Percentiles rank a stretch among this genome's conserved stretches.
phyloP scores from a whole-genome alignment of 495 filamentous ascomycete genomes.

The Lentithecium fluviatile region DNA sequence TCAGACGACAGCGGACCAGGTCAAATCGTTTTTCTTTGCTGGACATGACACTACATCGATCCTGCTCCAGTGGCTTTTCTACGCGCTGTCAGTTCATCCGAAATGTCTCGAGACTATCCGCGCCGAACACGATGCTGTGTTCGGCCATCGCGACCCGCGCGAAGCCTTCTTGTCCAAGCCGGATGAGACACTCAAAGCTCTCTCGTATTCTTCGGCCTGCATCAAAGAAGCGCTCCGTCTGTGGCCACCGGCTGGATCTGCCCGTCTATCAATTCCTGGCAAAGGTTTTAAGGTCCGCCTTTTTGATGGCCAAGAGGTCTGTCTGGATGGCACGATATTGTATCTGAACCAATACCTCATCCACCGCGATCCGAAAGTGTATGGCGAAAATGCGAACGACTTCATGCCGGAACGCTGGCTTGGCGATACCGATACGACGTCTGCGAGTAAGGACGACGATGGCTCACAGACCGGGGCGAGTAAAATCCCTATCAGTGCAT shows the following conservation, averaged over 20 bases:
- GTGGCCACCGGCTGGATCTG: conserved; percentile 36
- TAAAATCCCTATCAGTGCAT: conserved; percentile 35
- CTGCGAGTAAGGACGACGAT: conserved; percentile 1
- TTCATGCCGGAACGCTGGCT: conserved; percentile 35
- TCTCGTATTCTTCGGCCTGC: conserved; percentile 41
- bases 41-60: conserved; percentile 51
- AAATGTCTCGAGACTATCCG: conserved; percentile 42
- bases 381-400: conserved; percentile 28
- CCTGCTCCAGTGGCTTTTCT: conserved; percentile 42
- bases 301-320: conserved; percentile 36
- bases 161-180: conserved; percentile 21
- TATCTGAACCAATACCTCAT: conserved; percentile 36
- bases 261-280: conserved; percentile 23
- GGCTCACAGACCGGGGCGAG: not conserved
- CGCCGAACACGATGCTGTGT: conserved; percentile 44
- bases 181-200: conserved; percentile 21
- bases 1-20: conserved; percentile 32
- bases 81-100: conserved; percentile 44
- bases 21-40: conserved; percentile 47
- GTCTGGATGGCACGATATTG: conserved; percentile 40
- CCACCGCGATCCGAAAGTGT: conserved; percentile 32
- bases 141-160: conserved; percentile 33
- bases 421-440: conserved; percentile 15
- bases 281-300: conserved; percentile 33
- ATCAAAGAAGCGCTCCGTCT: conserved; percentile 41